Evolutionary conservation across 139 green algal genomes (phyloP).

Genomic region (Coelastrella sp.): DNA sequence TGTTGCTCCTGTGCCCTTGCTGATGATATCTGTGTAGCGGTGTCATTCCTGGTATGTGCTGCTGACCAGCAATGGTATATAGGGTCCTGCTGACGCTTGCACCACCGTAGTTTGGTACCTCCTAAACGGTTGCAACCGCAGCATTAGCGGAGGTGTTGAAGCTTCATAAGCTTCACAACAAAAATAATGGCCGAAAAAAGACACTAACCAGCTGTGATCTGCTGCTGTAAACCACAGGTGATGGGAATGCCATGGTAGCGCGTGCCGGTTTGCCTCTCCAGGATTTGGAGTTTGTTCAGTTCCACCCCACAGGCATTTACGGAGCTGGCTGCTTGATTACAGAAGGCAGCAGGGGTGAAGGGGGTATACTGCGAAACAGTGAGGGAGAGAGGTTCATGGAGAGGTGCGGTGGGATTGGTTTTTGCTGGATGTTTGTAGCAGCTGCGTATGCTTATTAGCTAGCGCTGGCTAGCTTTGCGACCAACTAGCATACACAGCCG

Average conservation of each 20-base stretch:
- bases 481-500: no score
- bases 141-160: no score
- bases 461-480: no score
- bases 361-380: constrained; percentile 97
- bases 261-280: constrained; percentile 96
- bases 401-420: constrained; percentile 61
- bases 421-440: no score
- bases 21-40: background rate
- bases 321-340: constrained; percentile 99
- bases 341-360: constrained; percentile 96
- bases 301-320: constrained; percentile 99
- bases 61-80: background rate
- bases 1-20: background rate
- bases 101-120: no score
- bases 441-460: no score
- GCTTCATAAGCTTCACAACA: no score
- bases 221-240: constrained; percentile 46
- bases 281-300: constrained; percentile 97
- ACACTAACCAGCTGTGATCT: no score
- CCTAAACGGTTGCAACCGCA: no score
- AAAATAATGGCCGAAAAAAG: no score
- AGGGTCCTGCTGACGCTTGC: no score
- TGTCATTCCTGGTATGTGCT: background rate
- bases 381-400: constrained; percentile 99
- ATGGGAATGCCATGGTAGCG: constrained; percentile 96